Percentiles rank a stretch among this genome's conserved stretches.
Evolutionary conservation across 139 green algal genomes (phyloP).

Genomic region (Chlorella sp.): DNA sequence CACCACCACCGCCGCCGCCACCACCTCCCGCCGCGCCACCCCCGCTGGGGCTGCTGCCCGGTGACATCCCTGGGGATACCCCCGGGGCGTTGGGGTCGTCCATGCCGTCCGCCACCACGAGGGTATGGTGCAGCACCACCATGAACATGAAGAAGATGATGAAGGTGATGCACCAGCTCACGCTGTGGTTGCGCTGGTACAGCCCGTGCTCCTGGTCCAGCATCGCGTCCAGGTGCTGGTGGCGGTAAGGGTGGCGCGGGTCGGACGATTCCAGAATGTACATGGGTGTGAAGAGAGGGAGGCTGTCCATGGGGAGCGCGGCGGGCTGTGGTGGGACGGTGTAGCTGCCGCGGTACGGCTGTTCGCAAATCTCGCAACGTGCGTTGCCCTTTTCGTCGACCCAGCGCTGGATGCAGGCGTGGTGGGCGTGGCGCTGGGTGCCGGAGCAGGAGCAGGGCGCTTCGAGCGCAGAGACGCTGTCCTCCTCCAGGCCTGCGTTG

Average conservation of each 20-base stretch:
- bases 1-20: neutral
- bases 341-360: conserved; percentile 5
- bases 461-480: conserved; percentile 3
- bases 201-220: conserved; percentile 17
- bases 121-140: conserved; percentile 33
- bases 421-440: conserved; percentile 13
- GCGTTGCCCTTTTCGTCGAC: conserved; percentile 17
- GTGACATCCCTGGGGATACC: too few species aligned
- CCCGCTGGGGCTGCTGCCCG: neutral
- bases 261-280: neutral
- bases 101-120: conserved; percentile 19
- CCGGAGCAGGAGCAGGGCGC: conserved; percentile 6
- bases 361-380: conserved; percentile 5
- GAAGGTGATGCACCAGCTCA: conserved; percentile 13
- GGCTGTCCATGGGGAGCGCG: neutral
- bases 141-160: conserved; percentile 14
- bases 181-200: conserved; percentile 11
- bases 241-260: too few species aligned
- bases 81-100: neutral
- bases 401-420: conserved; percentile 25
- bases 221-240: too few species aligned
- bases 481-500: conserved; percentile 8
- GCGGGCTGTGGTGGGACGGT: neutral
- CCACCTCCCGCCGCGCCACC: neutral
- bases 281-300: neutral